Base-by-base conservation (phyloP, 371 early-diverging fungal genomes). In the Entomophthora muscae region DNA sequence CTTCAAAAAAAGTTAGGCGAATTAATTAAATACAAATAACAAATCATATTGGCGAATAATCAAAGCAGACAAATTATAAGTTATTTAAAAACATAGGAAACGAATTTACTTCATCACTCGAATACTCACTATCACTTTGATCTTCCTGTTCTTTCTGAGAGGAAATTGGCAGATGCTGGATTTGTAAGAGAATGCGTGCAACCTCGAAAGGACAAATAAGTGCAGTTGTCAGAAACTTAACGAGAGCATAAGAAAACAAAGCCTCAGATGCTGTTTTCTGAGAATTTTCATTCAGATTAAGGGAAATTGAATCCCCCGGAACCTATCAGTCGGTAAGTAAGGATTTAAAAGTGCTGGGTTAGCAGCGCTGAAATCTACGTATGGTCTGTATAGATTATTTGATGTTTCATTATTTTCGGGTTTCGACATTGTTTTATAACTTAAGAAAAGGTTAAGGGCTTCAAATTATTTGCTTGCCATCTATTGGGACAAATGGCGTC, bases 171-270 rank as follows among this genome's bases (percentile, higher is more conserved):
- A 84, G 62, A 66, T 85, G 85, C 72, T 90, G 90, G 12, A 89
- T 84, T 70, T 89, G 89, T 26, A 88, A 67, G 22, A 92, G 67
- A 26, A 87, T 91, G 26, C 83, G 84, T 0, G 82, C 82, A 2
- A 83, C 82, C 56, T 83, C 86, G 64, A 88, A 85, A 0, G 91
- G 93, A 1, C 81, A 77, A 1, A 83, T 76, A 12, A 83, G 42
- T 65, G 84, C 81, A 0, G 80, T 74, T 2, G 84, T 75, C 33
- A 86, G 68, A 65, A 76, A 86, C 67, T 86, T 80, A 32, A 83
- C 65, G 2, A 80, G 68, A 1, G 86, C 85, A 69, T 59, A 65
- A 23, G 27, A 52, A 7, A 53, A 26, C 5, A 62, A 26, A 62
- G 42, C 28, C 24, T 42, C 23, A 2, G 61, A 10, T 42, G 33